A percentile compares a stretch with the other conserved stretches of the same genome.
Evolutionary conservation across 257 asterid genomes (phyloP).

Genomic region (Asclepias syriaca): DNA sequence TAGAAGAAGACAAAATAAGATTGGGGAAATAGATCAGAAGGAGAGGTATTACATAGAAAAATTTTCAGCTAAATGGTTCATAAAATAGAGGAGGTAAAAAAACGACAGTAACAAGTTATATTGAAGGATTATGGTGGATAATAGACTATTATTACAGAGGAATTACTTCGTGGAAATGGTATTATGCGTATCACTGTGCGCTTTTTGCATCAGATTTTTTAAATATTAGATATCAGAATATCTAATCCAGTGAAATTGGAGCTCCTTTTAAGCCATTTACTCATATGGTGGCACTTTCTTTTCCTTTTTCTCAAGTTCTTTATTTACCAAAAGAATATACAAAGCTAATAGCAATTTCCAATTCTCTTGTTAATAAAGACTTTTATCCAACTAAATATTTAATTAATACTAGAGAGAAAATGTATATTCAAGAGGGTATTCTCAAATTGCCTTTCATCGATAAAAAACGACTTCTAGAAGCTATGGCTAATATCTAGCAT

Average conservation of each 20-base stretch:
- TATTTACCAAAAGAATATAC: conserved; percentile 53
- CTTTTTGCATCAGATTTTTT: conserved; percentile 61
- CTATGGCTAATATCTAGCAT: conserved; percentile 24
- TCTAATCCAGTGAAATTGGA: conserved; percentile 59
- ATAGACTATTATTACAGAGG: too few relatives aligned
- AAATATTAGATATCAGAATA: conserved; percentile 39
- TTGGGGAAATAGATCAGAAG: too few relatives aligned
- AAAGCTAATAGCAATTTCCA: conserved; percentile 78
- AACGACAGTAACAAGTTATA: too few relatives aligned
- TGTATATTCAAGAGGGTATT: conserved; percentile 52
- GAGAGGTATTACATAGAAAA: too few relatives aligned
- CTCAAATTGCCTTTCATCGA: conserved; percentile 54
- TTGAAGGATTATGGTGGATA: too few relatives aligned
- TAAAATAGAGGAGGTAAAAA: too few relatives aligned
- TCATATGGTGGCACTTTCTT: too few relatives aligned
- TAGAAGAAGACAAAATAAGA: too few relatives aligned
- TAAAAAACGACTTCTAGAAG: conserved; percentile 32
- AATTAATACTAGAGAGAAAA: conserved; percentile 49
- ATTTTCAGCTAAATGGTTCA: too few relatives aligned
- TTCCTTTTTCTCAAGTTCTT: conserved; percentile 88
- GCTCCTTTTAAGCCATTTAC: conserved; percentile 76
- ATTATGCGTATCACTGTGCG: conserved; percentile 60
- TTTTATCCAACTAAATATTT: conserved; percentile 34
- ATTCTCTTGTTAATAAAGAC: conserved; percentile 68
- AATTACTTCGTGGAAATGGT: conserved; percentile 48